Base-by-base conservation (phyloP, 495 filamentous ascomycete species). In the Penicillium manginii region DNA sequence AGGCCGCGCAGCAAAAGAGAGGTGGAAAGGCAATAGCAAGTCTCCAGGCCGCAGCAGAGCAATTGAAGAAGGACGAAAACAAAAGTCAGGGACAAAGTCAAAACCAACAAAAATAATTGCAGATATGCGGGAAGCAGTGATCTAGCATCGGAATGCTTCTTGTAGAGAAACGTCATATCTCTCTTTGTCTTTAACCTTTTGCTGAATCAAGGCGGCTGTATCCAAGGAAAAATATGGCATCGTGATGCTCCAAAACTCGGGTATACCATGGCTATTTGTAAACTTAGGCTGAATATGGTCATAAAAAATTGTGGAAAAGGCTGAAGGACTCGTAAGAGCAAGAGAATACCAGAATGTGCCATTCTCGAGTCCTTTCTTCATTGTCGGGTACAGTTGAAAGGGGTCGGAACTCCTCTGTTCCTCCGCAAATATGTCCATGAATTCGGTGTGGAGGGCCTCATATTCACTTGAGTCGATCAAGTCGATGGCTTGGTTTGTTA, bases 271-370 rank as follows among this genome's bases (percentile, higher is more conserved):
- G 31, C 45, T 11, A 29, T 60, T 64, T 1, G 57, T 53, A 29
- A 72, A 72, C 12, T 52, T 15, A 1, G 66, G 64, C 43, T 67
- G 64, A n/a, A 72, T 69, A 23, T 64, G 42, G 10, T 69, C 54
- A 26, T 72, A 69, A 54, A 72, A 72, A 2, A 65, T 52, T 15
- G 26, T 52, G 18, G 62, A 64, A 11, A 72, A 26, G 0, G 47
- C 64, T 3, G 56, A 64, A 0, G 64, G 66, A 32, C 52, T 69
- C 6, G 45, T 23, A 18, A 69, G 64, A 1, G 66, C 66, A 3
- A 72, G 59, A 46, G 66, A 59, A 26, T 43, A 69, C 69, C 66
- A 69, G 29, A 69, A 72, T 3, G 69, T 65, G n/a, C 60, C 62
- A 26, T 31, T 56, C 19, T 61, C 52, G 57, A 54, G 59, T 10